Conservation (phyloP, 768 basidiomycete genomes). For the Cubamyces lactineus region DNA sequence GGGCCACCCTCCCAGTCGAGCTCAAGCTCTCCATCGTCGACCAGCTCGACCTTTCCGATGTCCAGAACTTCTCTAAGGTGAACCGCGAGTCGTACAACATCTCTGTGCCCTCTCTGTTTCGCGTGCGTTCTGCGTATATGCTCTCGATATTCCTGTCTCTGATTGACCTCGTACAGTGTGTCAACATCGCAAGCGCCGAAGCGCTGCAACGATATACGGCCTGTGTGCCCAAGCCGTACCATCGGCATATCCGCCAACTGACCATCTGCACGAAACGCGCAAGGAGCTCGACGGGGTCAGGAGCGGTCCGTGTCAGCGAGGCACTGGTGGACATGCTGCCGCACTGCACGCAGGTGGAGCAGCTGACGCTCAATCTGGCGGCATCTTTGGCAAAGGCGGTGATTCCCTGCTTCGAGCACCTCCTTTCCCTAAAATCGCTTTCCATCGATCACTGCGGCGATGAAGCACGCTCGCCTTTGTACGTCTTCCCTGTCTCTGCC, state of each 20-base stretch:
- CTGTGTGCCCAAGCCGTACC: slow-evolving; percentile 59
- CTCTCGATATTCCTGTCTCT: background rate
- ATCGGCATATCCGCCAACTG: slow-evolving; percentile 52
- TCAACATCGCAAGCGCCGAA: slow-evolving; percentile 50
- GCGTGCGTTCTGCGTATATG: slow-evolving; percentile 41
- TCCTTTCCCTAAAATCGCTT: slow-evolving; percentile 48
- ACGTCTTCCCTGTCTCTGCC: slow-evolving; percentile 27
- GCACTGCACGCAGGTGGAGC: slow-evolving; percentile 50
- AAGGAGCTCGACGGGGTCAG: slow-evolving; percentile 18
- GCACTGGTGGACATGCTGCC: slow-evolving; percentile 53
- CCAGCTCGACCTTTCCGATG: slow-evolving; percentile 47
- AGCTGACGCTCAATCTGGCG: slow-evolving; percentile 50
- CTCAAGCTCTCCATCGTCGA: slow-evolving; percentile 64
- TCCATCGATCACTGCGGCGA: slow-evolving; percentile 49
- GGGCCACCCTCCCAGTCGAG: slow-evolving; percentile 66
- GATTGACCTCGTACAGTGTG: slow-evolving; percentile 40
- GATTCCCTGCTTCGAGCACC: slow-evolving; percentile 50
- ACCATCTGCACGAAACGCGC: slow-evolving; percentile 47
- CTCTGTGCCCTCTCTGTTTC: slow-evolving; percentile 63
- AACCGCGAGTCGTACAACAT: slow-evolving; percentile 54
- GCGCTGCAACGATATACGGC: slow-evolving; percentile 55
- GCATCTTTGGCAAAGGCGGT: slow-evolving; percentile 53
- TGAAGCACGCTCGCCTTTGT: slow-evolving; percentile 43
- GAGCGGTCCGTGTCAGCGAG: slow-evolving; percentile 42
- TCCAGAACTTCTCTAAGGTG: slow-evolving; percentile 51